These are phyloP conservation scores for Mesostigma viride DNA, from an alignment of 139 green algal genomes.

Conservation along the genomic window DNA sequence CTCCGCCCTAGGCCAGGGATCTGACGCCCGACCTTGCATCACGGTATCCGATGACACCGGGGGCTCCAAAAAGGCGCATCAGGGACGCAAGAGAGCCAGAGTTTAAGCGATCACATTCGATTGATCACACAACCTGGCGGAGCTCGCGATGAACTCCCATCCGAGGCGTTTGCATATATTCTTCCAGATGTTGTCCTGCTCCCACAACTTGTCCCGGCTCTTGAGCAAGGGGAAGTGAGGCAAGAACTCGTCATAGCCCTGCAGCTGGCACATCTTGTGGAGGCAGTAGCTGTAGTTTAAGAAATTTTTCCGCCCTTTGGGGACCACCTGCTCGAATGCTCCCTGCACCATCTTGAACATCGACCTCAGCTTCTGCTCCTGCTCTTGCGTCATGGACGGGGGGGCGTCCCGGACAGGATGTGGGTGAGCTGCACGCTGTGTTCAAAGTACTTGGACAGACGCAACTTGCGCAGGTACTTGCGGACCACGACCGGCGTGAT, in stretches of 20 bases:
- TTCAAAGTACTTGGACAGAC: conserved; percentile 25
- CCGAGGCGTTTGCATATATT: conserved; percentile 22
- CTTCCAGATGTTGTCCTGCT: conserved; percentile 23
- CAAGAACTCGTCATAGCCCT: conserved; percentile 17
- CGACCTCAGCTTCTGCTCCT: conserved; percentile 14
- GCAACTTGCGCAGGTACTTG: conserved; percentile 23
- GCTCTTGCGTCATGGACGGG: neutral
- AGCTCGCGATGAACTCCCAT: conserved; percentile 23
- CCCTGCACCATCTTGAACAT: conserved; percentile 26
- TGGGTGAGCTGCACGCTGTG: conserved; percentile 16
- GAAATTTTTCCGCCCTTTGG: conserved; percentile 16
- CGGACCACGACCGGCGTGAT: neutral
- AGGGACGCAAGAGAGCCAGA: too few relatives aligned
- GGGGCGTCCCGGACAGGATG: conserved; percentile 9
- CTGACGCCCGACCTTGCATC: too few relatives aligned
- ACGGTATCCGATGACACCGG: too few relatives aligned
- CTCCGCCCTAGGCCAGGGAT: too few relatives aligned
- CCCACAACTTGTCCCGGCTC: conserved; percentile 13
- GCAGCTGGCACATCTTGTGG: conserved; percentile 19
- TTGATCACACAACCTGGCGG: too few relatives aligned
- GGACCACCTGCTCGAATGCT: conserved; percentile 9
- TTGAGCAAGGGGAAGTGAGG: conserved; percentile 15
- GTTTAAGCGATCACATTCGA: too few relatives aligned
- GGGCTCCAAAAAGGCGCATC: too few relatives aligned
- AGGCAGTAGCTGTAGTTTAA: conserved; percentile 22